Conservation (phyloP, 352 stramenopile species). For the Pythium volutum region DNA sequence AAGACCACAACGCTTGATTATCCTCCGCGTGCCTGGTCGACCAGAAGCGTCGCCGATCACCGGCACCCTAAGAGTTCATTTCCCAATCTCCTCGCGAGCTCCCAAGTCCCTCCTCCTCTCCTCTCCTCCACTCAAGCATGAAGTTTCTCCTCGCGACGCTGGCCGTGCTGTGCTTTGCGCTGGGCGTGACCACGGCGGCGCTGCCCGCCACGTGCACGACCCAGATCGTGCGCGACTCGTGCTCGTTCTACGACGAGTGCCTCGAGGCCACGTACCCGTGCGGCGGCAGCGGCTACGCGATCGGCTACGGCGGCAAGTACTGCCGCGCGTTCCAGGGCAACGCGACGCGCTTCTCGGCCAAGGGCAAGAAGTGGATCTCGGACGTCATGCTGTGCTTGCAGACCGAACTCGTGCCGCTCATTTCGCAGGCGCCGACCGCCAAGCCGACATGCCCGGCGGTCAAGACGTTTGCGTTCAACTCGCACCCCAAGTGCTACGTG, state of each 20-base stretch:
- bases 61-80: constrained; percentile 3
- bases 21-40: background rate
- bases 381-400: constrained; percentile 33
- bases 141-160: constrained; percentile 22
- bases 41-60: background rate
- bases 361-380: constrained; percentile 30
- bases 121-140: background rate
- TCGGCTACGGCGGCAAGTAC: constrained; percentile 31
- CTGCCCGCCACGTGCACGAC: constrained; percentile 22
- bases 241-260: constrained; percentile 30
- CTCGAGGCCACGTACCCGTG: constrained; percentile 28
- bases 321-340: constrained; percentile 28
- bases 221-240: constrained; percentile 26
- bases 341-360: constrained; percentile 21
- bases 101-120: background rate
- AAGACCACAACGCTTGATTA: constrained; percentile 6
- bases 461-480: constrained; percentile 32
- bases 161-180: constrained; percentile 7
- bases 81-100: constrained; percentile 1
- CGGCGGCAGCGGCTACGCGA: constrained; percentile 23
- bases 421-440: constrained; percentile 8
- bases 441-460: constrained; percentile 23
- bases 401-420: constrained; percentile 23
- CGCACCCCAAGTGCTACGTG: constrained; percentile 34
- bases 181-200: constrained; percentile 3